Evolutionary conservation across 345 rosid genomes (phyloP).

Genomic region (Limnanthes douglasii): DNA sequence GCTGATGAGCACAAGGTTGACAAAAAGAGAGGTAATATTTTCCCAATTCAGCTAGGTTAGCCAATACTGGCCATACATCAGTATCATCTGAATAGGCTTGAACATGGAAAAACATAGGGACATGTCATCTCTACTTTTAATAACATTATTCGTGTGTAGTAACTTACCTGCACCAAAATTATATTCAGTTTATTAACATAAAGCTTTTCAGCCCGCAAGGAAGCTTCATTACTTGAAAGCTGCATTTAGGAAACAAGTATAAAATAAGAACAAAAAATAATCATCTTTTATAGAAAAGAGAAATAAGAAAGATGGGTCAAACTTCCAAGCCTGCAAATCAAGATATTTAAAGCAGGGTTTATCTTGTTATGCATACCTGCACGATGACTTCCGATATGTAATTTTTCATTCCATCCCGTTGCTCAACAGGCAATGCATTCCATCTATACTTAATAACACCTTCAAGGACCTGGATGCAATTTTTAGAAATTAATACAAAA

Average conservation of each 20-base stretch:
- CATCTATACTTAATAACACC: conserved; percentile 97
- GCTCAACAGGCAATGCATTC: conserved; percentile 95
- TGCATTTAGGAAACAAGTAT: conserved; percentile 9
- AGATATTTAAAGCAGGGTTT: too few species aligned
- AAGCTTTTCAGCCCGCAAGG: conserved; percentile 76
- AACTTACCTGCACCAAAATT: conserved; percentile 82
- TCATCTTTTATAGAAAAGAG: background rate
- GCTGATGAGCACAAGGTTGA: too few species aligned
- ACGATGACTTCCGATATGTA: conserved; percentile 98
- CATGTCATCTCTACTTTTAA: too few species aligned
- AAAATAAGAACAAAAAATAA: conserved; percentile 2
- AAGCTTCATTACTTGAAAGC: conserved; percentile 86
- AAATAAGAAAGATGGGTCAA: background rate
- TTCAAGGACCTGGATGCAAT: conserved; percentile 74
- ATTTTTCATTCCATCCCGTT: conserved; percentile 98
- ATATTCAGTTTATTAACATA: conserved; percentile 93
- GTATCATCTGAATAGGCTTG: too few species aligned
- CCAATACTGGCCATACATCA: too few species aligned
- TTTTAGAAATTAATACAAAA: too few species aligned
- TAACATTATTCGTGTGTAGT: too few species aligned
- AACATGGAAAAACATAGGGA: too few species aligned
- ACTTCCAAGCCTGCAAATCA: too few species aligned
- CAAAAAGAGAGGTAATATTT: too few species aligned
- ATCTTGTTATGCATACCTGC: conserved; percentile 63
- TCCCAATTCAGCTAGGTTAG: too few species aligned